phyloP scores from a whole-genome alignment of 805 yeast genomes.

The Monosporozyma aquatica region DNA sequence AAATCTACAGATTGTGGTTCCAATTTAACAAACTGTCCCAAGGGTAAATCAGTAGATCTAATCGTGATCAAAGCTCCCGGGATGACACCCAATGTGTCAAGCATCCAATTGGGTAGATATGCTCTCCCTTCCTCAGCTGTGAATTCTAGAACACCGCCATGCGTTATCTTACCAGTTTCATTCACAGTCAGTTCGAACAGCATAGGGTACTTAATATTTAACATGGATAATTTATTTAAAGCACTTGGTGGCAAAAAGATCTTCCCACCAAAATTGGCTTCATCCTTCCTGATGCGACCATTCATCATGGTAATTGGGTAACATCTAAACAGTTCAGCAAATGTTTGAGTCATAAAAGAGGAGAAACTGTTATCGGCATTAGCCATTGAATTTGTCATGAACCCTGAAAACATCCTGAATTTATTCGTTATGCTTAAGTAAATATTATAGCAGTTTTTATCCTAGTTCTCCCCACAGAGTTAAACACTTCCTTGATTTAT shows the following conservation, averaged over 20 bases:
- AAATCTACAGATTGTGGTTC: conserved; percentile 95
- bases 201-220: conserved; percentile 95
- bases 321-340: conserved; percentile 84
- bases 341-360: conserved; percentile 35
- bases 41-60: conserved; percentile 67
- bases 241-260: conserved; percentile 92
- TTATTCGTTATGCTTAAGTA: not conserved
- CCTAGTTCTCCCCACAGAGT: no score
- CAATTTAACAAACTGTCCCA: conserved; percentile 81
- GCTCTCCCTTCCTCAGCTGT: conserved; percentile 96
- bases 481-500: no score
- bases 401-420: conserved; percentile 32
- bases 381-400: conserved; percentile 7
- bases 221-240: conserved; percentile 74
- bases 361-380: conserved; percentile 11
- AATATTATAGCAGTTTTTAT: no score
- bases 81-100: conserved; percentile 58
- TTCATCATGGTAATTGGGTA: conserved; percentile 91
- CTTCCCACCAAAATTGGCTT: conserved; percentile 89
- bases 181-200: conserved; percentile 71
- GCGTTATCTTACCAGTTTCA: conserved; percentile 51
- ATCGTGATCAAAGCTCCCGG: conserved; percentile 80
- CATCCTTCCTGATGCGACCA: conserved; percentile 58
- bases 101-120: conserved; percentile 95
- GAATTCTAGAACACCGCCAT: conserved; percentile 92